Evolutionary conservation across 129 eudicot genomes (phyloP).

Genomic region (Flaveria trinervia): DNA sequence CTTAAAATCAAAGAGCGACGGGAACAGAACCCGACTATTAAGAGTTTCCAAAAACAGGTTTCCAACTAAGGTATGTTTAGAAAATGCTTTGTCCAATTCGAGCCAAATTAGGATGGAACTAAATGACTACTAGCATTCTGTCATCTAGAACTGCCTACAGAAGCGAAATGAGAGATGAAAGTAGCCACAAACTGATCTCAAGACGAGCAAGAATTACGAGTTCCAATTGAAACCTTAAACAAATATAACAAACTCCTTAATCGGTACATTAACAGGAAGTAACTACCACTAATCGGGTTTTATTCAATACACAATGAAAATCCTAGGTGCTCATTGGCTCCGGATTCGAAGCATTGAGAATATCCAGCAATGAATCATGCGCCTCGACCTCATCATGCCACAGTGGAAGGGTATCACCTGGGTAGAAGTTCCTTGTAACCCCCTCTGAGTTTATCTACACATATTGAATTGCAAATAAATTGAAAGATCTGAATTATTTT

Average conservation of each 20-base stretch:
- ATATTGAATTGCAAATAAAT: not conserved
- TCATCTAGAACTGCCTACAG: not conserved
- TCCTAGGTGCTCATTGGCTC: slow-evolving; percentile 58
- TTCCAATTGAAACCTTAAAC: not conserved
- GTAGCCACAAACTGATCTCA: not conserved
- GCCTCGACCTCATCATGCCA: slow-evolving; percentile 93
- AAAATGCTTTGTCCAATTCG: not conserved
- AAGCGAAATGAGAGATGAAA: not conserved
- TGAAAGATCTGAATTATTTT: no score
- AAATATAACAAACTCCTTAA: slow-evolving; percentile 11
- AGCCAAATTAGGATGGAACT: not conserved
- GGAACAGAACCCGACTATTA: no score
- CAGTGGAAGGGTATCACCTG: slow-evolving; percentile 72
- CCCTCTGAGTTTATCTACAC: slow-evolving; percentile 76
- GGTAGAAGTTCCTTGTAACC: slow-evolving; percentile 71
- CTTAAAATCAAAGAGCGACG: no score
- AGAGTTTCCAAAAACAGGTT: no score
- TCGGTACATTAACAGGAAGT: slow-evolving; percentile 1
- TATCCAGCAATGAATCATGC: slow-evolving; percentile 67
- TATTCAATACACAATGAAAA: not conserved
- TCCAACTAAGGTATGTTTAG: no score
- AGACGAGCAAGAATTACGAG: not conserved
- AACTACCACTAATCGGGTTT: not conserved
- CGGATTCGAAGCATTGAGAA: slow-evolving; percentile 42
- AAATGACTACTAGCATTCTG: not conserved